Evolutionary conservation across 345 rosid genomes (phyloP), one percentile per base, ranked within the genome.

Genomic region (Xanthoceras sorbifolium): DNA sequence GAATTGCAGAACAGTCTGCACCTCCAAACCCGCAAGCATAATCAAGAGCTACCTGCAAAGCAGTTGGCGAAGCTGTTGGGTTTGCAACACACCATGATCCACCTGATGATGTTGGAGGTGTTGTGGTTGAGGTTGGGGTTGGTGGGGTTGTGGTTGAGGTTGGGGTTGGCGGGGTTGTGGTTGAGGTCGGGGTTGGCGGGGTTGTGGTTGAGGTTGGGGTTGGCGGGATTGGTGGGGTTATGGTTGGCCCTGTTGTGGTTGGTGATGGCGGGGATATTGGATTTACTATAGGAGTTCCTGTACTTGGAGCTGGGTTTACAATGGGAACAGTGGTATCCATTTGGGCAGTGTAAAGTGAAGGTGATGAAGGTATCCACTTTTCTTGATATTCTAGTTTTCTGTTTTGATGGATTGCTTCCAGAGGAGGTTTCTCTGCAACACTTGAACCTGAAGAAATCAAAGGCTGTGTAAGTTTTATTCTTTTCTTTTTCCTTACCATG

Each of bases 21-120:
- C 98, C 98, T 62, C 97, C 98, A 50, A 88, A 93, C 48, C 99
- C 98, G 36, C 99, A 96, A 32, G 98, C 98, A 22, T 93, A 96
- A 83, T 96, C 99, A 64, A 96, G 84, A 70, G 99, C 98, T 54
- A 96, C 99, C 77, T 96, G 99, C 65, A 93, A 81, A 62, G 97
- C 88, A 50, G 98, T 96, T 50, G 85, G 74, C 0, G 98, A 90
- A 70, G 99, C 92, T 64, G 80, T 74, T 55, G 94, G 87, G 60
- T 84, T 96, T 5, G 97, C 94, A 71, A 92, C 80, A 34, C 99
- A 96, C 97, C 95, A 96, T 66, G 79, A 62, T 11, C 97, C 94
- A 1, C 92, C 85, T 40, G 80, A 79, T 78, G 89, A 55, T 14
- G 84, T 67, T 0, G 90, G 83, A 77, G 82, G 57, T 31, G 85